Base-by-base conservation (phyloP, 2,329 filamentous ascomycete genomes). In the Cladorrhinum sp. region DNA sequence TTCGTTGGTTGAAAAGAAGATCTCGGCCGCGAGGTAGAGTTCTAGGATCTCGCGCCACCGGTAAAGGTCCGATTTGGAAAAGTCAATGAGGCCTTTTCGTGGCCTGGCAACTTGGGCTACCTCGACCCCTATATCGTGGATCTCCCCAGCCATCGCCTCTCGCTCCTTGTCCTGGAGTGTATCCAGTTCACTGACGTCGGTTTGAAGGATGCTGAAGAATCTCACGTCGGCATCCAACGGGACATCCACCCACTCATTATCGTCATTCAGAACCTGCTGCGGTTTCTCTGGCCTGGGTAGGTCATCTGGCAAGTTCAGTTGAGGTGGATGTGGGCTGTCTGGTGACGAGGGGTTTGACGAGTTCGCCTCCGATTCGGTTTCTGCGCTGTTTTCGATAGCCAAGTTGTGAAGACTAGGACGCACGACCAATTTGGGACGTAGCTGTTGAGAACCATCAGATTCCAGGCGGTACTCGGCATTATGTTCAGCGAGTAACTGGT, bases 1-100 rank as follows among this genome's bases (percentile, higher is more conserved):
- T 72, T 96, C 91, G 27, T 85, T 84, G 0, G 87, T 89, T 1
- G 90, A 91, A 72, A 95, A 95, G 76, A 96, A 96, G 27, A 96
- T 81, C 58, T 88, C 84, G 7, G 88, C 88, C 59, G 95, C 88
- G 12, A 93, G 76, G 69, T 96, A 96, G 0, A 93, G 76, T 62
- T 92, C 87, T 68, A 96, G 93, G 64, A 96, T 87, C 65, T 88
- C 82, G 53, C 92, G 85, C 92, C 92, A 96, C 38, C 82, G 82
- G 57, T 86, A 84, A 23, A 96, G 76, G 70, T 95, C 89, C 50
- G 81, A 86, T 63, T 82, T 85, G 50, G 83, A 81, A 20, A 85
- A 82, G 57, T 77, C 80, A 23, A 83, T 82, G 2, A 67, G 13
- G 3, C 63, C 60, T 55, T 64, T 66, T 20, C 59, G 60, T 10